phyloP scores from a whole-genome alignment of 1,284 basidiomycete species.

The Phenoliferia sp. region DNA sequence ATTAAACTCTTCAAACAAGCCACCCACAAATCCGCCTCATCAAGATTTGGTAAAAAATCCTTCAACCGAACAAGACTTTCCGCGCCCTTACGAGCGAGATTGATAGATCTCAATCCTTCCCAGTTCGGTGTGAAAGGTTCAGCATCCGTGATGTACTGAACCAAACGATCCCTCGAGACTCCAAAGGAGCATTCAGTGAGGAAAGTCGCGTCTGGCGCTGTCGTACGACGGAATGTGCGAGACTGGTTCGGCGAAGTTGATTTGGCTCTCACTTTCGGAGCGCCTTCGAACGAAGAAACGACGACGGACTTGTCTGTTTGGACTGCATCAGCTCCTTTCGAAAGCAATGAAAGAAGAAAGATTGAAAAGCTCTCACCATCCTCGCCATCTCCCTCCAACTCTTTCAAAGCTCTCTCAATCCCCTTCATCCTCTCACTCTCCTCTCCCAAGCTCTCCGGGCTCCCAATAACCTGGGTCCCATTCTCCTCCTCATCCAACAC shows the following conservation, averaged over 20 bases:
- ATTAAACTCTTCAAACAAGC: neutral
- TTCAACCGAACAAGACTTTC: conserved; percentile 89
- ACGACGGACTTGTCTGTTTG: neutral
- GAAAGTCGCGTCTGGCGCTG: conserved; percentile 63
- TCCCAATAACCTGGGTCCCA: conserved; percentile 2
- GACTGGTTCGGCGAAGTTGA: conserved; percentile 23
- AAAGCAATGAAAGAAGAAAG: too few relatives aligned
- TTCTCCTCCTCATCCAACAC: conserved; percentile 5
- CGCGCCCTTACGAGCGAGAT: conserved; percentile 70
- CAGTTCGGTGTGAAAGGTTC: conserved; percentile 93
- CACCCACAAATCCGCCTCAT: conserved; percentile 71
- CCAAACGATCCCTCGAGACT: conserved; percentile 80
- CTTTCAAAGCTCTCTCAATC: conserved; percentile 2
- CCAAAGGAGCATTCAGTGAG: conserved; percentile 89
- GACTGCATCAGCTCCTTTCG: too few relatives aligned
- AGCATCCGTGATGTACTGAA: conserved; percentile 89
- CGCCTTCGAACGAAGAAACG: neutral
- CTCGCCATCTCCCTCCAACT: conserved; percentile 4
- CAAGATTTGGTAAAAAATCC: conserved; percentile 84
- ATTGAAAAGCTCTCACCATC: too few relatives aligned
- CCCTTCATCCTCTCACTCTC: conserved; percentile 42
- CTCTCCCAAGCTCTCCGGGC: neutral
- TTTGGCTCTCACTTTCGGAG: neutral
- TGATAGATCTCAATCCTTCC: conserved; percentile 72
- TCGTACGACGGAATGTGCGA: conserved; percentile 25